Evolutionary conservation across 805 yeast genomes (phyloP).

Genomic region (Ogataea paradorogensis): DNA sequence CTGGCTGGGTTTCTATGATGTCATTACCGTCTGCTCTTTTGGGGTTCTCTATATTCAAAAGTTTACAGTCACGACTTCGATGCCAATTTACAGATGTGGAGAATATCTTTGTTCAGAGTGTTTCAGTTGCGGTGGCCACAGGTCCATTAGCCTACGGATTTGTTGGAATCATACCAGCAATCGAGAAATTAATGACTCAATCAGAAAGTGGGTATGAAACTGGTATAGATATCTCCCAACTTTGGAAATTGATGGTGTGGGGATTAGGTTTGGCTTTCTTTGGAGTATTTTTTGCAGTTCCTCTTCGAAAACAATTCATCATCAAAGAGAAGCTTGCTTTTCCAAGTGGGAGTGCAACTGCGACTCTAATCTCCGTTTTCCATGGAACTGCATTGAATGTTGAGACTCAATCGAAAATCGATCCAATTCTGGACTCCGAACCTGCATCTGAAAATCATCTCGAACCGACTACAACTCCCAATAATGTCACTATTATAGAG

Average conservation of each 20-base stretch:
- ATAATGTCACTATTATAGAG: conserved; percentile 32
- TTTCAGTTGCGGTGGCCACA: conserved; percentile 96
- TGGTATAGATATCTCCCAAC: conserved; percentile 33
- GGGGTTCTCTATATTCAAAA: conserved; percentile 79
- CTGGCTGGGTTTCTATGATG: conserved; percentile 99
- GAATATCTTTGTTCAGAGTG: conserved; percentile 86
- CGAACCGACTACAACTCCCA: conserved; percentile 9
- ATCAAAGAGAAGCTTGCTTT: conserved; percentile 85
- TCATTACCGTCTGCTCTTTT: conserved; percentile 88
- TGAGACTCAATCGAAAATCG: conserved; percentile 18
- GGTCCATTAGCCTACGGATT: conserved; percentile 95
- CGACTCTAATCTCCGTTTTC: conserved; percentile 83
- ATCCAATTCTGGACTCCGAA: too few relatives aligned
- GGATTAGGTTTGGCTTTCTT: conserved; percentile 83
- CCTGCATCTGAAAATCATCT: neutral
- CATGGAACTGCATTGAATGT: conserved; percentile 61
- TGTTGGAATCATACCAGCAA: conserved; percentile 94
- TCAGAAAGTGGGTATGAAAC: conserved; percentile 69
- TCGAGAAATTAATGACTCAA: conserved; percentile 76
- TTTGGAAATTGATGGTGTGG: conserved; percentile 71
- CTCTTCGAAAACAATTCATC: conserved; percentile 81
- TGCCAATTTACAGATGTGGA: conserved; percentile 81
- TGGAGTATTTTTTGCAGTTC: conserved; percentile 94
- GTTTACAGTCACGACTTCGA: conserved; percentile 36
- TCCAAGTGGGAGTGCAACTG: conserved; percentile 96